These are phyloP conservation scores for Sporothrix luriei DNA, from an alignment of 2,329 filamentous ascomycete species.

Conservation along the genomic window DNA sequence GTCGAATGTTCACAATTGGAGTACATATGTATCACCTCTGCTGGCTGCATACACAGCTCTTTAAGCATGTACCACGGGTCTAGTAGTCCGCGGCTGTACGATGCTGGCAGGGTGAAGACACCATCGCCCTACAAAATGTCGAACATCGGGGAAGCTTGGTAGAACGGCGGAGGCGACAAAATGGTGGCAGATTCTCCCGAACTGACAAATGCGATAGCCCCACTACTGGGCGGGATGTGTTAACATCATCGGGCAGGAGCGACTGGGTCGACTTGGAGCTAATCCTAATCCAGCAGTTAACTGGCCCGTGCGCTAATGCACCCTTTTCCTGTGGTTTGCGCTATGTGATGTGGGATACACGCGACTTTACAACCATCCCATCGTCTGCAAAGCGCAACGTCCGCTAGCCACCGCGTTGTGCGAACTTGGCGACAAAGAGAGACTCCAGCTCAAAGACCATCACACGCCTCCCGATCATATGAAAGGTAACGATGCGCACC, in stretches of 20 bases:
- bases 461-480: background rate
- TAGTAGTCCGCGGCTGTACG: background rate
- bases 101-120: conserved; percentile 23
- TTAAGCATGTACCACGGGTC: background rate
- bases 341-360: conserved; percentile 19
- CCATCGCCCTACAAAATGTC: conserved; percentile 30
- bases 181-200: conserved; percentile 7
- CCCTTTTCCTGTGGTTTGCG: background rate
- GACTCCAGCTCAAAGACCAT: background rate
- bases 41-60: conserved; percentile 2
- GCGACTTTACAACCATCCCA: conserved; percentile 15
- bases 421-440: conserved; percentile 12
- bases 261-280: background rate
- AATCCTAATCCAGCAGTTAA: background rate
- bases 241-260: background rate
- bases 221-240: background rate
- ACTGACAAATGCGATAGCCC: conserved; percentile 24
- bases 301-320: background rate
- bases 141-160: conserved; percentile 15
- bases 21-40: conserved; percentile 1
- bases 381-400: background rate
- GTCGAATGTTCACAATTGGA: conserved; percentile 18
- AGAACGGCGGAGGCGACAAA: background rate
- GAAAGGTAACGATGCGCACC: background rate
- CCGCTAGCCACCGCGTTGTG: conserved; percentile 13